Conservation (phyloP, 768 basidiomycete genomes). For the Fomitopsis serialis region DNA sequence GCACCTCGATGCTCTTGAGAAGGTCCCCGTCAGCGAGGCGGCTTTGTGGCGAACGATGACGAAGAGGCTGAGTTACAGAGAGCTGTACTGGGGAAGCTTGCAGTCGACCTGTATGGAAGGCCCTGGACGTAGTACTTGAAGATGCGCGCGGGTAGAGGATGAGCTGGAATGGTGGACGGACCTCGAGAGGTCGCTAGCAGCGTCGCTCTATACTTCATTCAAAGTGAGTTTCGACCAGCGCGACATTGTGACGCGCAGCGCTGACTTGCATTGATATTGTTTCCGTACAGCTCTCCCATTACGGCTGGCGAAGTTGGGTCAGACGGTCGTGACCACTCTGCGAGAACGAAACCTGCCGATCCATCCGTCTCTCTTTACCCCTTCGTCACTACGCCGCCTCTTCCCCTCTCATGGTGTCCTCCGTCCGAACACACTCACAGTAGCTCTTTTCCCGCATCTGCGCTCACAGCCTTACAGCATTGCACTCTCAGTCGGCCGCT, state of each 20-base stretch:
- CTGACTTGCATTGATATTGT: not conserved
- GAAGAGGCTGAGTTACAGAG: constrained; percentile 34
- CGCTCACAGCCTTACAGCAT: constrained; percentile 24
- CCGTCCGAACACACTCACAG: constrained; percentile 45
- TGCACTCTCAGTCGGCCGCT: constrained; percentile 9
- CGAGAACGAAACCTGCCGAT: constrained; percentile 41
- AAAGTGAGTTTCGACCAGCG: constrained; percentile 47
- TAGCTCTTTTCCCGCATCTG: constrained; percentile 66
- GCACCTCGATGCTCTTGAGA: constrained; percentile 25
- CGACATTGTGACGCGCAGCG: not conserved
- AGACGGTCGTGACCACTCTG: constrained; percentile 37
- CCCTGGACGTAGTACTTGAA: constrained; percentile 32
- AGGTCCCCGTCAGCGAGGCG: constrained; percentile 7
- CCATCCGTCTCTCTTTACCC: constrained; percentile 39
- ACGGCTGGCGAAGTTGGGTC: constrained; percentile 32
- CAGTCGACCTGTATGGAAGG: constrained; percentile 57
- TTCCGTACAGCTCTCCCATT: constrained; percentile 37
- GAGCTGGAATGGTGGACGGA: constrained; percentile 87
- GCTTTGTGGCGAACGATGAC: constrained; percentile 3
- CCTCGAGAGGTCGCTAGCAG: constrained; percentile 54
- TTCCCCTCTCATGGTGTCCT: constrained; percentile 41
- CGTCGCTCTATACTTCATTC: constrained; percentile 63
- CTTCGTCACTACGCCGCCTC: constrained; percentile 41
- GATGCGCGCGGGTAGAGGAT: constrained; percentile 68
- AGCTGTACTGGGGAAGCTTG: constrained; percentile 43